Base-by-base conservation (phyloP, 164 flowering plant genomes). In the Dillenia suffruticosa region DNA sequence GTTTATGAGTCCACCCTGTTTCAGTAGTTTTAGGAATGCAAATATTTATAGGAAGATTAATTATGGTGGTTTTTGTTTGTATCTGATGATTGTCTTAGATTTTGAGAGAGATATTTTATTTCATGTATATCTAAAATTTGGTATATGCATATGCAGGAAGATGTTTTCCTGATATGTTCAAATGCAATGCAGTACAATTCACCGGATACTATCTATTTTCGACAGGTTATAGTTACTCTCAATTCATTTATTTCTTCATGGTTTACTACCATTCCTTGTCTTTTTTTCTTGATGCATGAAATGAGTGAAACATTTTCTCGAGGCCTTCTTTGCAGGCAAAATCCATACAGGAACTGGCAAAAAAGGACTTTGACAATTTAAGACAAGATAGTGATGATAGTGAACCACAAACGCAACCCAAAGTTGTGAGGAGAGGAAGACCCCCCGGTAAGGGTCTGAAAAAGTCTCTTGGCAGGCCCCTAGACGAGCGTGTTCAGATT, bases 141-240 rank as follows among this genome's bases (percentile, higher is more conserved):
- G 83, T 69, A 48, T 44, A 43, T 45, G 24, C 44, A 19, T 19
- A 5, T 82, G 86, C 98, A 94, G 98, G 77, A 74, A 48, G 98
- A 94, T 54, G 78, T 90, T 15, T 78, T 76, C 54, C 73, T 90
- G 66, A 89, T 94, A 58, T 84, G 93, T 74, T 74, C 95, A 58
- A 94, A 94, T 76, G 98, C 97, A 53, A 90, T 90, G 98, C 78
- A 80, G 69, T 94, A 94, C 66, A 94, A 94, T 80, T 65, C 97
- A 52, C 76, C 95, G 14, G 92, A 88, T 63, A 94, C 98, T 8
- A 74, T 94, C 49, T 94, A 85, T 71, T 88, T 81, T 60, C 85
- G 94, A 52, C 97, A 94, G 98, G 97, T 94, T 75, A 46, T 44
- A 11, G 44, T 26, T 0, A 11, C 12, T 40, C 44, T 48, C 44